Base-by-base conservation (phyloP, 768 basidiomycete genomes). In the Ramaria rubella region DNA sequence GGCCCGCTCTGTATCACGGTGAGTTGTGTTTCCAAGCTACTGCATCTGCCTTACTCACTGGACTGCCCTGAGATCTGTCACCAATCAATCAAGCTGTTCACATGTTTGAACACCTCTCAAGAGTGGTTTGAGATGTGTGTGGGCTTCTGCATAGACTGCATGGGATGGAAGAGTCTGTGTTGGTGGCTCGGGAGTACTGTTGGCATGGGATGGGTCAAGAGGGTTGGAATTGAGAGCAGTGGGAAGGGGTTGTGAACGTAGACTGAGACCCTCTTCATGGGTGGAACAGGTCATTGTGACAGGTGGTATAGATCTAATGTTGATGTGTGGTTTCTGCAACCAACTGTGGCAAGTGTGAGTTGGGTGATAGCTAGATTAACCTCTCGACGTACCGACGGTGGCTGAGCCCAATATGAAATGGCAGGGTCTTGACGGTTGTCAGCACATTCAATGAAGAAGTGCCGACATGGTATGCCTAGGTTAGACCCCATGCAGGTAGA, bases 401-500 rank as follows among this genome's bases (percentile, higher is more conserved):
- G 34, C 70, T 63, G 4, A 71, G 26, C 1, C 62, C 63, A 6
- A 69, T 19, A 59, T 68, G 63, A 52, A 73, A 72, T 11, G 59
- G 58, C 12, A 72, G 60, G 1, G 55, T 60, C 2, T 52, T 53
- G 27, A 68, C 57, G 1, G 38, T 40, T 3, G 52, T 56, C 36
- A 68, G 63, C 1, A 61, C 65, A n/a, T 60, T 17, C 34, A 36
- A 36, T 58, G 55, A 69, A 71, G 55, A 65, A 71, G 51, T 72
- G 71, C 3, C 65, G 64, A 49, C 71, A 74, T 5, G 68, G 68
- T 5, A 73, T 42, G 4, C 69, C 69, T 3, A 70, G 58, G 58
- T 67, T 72, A 12, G 64, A 52, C 1, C 67, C 66, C 68, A 71
- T 72, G 40, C 66, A 67, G n/a, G n/a, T n/a, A n/a, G n/a, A n/a